phyloP scores from a whole-genome alignment of 441 rosid genomes.

The Syzygium malaccense region DNA sequence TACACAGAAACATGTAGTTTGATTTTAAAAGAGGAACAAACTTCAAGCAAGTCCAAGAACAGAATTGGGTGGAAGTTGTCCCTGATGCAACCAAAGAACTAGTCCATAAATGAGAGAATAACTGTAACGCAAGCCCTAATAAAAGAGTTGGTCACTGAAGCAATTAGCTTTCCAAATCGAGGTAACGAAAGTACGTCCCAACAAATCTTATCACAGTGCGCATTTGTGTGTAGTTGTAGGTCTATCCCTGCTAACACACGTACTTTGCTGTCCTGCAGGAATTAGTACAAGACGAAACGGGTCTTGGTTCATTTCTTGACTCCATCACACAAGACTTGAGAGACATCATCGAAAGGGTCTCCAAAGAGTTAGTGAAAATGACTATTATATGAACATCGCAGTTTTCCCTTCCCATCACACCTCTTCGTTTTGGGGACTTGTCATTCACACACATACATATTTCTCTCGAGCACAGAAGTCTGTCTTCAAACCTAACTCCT shows the following conservation, averaged over 20 bases:
- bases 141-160: neutral
- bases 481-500: neutral
- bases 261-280: neutral
- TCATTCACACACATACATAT: neutral
- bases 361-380: neutral
- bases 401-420: neutral
- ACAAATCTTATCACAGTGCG: neutral
- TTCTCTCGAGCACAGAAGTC: neutral
- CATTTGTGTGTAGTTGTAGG: neutral
- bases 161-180: neutral
- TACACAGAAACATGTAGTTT: neutral
- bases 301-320: neutral
- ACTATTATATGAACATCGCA: neutral
- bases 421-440: neutral
- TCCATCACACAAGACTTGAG: neutral
- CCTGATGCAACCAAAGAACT: neutral
- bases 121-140: neutral
- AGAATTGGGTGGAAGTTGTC: neutral
- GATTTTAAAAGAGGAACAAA: neutral
- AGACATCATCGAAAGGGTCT: neutral
- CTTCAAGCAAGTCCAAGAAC: neutral
- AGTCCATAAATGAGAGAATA: neutral
- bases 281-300: neutral
- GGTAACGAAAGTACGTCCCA: neutral
- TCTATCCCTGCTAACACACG: neutral